Conservation (phyloP, 2,329 filamentous ascomycete species). For the Talaromyces sp. region DNA sequence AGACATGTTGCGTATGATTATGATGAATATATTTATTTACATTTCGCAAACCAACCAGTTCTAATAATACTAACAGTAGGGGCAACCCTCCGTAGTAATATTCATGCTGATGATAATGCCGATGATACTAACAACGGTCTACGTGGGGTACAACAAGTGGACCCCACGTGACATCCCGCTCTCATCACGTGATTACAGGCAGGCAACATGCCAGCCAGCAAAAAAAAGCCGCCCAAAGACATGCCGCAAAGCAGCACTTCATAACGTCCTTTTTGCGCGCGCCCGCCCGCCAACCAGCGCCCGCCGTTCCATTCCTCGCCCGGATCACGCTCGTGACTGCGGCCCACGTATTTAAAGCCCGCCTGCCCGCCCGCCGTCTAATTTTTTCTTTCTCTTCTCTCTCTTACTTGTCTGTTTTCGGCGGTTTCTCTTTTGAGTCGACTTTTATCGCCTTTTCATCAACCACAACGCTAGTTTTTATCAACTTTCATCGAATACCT, state of each 20-base stretch:
- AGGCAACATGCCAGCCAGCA: not conserved
- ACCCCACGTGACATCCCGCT: too few relatives aligned
- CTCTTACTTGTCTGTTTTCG: conserved; percentile 10
- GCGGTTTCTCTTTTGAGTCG: conserved; percentile 5
- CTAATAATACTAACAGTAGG: too few relatives aligned
- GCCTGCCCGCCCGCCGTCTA: conserved; percentile 9
- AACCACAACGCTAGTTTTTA: not conserved
- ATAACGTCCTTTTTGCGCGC: conserved; percentile 32
- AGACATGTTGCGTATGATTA: not conserved
- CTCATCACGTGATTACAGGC: not conserved
- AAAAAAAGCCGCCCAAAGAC: conserved; percentile 12
- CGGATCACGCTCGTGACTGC: conserved; percentile 1
- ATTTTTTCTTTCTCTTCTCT: conserved; percentile 12
- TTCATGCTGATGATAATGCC: too few relatives aligned
- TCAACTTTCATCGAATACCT: not conserved
- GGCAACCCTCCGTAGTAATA: too few relatives aligned
- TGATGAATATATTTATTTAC: not conserved
- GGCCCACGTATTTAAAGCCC: conserved; percentile 15
- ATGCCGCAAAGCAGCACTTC: conserved; percentile 33
- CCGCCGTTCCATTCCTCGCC: conserved; percentile 13
- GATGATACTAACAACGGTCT: too few relatives aligned
- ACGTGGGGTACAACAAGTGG: too few relatives aligned
- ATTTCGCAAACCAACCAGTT: not conserved
- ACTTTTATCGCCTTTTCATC: conserved; percentile 3
- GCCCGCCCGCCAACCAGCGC: conserved; percentile 28